phyloP scores from a whole-genome alignment of 2,329 filamentous ascomycete genomes.

The Fusarium solani-melongenae region DNA sequence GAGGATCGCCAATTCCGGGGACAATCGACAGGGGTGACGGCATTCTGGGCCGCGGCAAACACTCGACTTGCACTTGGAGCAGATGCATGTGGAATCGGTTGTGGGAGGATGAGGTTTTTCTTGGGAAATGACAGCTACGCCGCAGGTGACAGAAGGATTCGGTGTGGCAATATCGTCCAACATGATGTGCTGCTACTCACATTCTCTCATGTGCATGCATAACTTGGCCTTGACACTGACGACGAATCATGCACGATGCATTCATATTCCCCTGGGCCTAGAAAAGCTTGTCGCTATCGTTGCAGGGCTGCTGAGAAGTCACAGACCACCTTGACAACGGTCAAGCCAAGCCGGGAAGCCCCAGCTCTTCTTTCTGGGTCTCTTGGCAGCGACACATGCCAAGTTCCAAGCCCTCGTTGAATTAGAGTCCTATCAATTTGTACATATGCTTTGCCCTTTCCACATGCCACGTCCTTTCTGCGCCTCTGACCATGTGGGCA shows the following conservation, averaged over 20 bases:
- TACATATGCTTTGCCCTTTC: neutral
- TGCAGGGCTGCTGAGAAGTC: neutral
- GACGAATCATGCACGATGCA: neutral
- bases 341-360: neutral
- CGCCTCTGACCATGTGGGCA: neutral
- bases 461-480: neutral
- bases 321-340: neutral
- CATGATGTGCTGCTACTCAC: neutral
- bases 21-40: constrained; percentile 18
- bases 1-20: constrained; percentile 11
- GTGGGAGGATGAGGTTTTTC: neutral
- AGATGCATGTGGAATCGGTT: constrained; percentile 21
- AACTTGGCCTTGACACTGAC: neutral
- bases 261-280: neutral
- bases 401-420: neutral
- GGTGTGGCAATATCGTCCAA: neutral
- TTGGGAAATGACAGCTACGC: neutral
- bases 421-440: neutral
- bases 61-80: neutral
- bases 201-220: neutral
- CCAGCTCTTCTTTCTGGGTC: neutral
- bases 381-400: neutral
- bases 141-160: neutral
- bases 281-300: neutral
- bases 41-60: constrained; percentile 33